Evolutionary conservation across 2,329 filamentous ascomycete genomes (phyloP).

Genomic region (Claviceps quebecensis): DNA sequence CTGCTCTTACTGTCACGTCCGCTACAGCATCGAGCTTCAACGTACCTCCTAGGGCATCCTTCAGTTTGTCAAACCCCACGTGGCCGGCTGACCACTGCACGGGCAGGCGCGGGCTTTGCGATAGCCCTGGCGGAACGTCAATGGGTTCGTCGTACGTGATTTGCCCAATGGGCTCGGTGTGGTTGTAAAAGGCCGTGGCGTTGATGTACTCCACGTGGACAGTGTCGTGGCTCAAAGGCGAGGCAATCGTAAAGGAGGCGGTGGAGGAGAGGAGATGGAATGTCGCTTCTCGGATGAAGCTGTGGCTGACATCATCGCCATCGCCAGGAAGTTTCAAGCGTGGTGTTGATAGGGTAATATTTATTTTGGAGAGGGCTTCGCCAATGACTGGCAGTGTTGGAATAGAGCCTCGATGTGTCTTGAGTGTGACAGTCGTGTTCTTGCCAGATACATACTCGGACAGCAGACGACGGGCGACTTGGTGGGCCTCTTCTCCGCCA

Average conservation of each 20-base stretch:
- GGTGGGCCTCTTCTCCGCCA: slow-evolving; percentile 46
- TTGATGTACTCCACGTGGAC: slow-evolving; percentile 68
- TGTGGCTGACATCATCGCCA: slow-evolving; percentile 16
- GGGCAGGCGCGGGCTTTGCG: slow-evolving; percentile 60
- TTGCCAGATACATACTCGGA: slow-evolving; percentile 79
- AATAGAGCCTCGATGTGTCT: slow-evolving; percentile 56
- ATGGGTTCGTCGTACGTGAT: slow-evolving; percentile 67
- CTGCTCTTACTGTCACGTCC: slow-evolving; percentile 59
- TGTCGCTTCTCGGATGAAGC: slow-evolving; percentile 74
- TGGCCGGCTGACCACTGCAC: slow-evolving; percentile 66
- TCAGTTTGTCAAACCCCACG: slow-evolving; percentile 72
- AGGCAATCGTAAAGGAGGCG: slow-evolving; percentile 69
- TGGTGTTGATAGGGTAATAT: slow-evolving; percentile 59
- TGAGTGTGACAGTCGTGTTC: slow-evolving; percentile 68
- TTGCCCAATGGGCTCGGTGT: slow-evolving; percentile 59
- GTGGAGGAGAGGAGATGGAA: slow-evolving; percentile 81
- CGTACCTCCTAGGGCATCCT: slow-evolving; percentile 63
- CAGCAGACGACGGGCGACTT: slow-evolving; percentile 56
- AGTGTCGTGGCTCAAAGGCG: slow-evolving; percentile 59
- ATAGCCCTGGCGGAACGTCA: slow-evolving; percentile 59
- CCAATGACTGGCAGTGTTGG: slow-evolving; percentile 61
- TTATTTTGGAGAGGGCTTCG: slow-evolving; percentile 55
- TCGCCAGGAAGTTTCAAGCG: slow-evolving; percentile 43
- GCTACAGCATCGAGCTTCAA: slow-evolving; percentile 70
- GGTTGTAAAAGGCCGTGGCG: slow-evolving; percentile 75